Evolutionary conservation across 257 asterid species (phyloP), one percentile per base, ranked within the genome.

Genomic region (Osmanthus fragrans): DNA sequence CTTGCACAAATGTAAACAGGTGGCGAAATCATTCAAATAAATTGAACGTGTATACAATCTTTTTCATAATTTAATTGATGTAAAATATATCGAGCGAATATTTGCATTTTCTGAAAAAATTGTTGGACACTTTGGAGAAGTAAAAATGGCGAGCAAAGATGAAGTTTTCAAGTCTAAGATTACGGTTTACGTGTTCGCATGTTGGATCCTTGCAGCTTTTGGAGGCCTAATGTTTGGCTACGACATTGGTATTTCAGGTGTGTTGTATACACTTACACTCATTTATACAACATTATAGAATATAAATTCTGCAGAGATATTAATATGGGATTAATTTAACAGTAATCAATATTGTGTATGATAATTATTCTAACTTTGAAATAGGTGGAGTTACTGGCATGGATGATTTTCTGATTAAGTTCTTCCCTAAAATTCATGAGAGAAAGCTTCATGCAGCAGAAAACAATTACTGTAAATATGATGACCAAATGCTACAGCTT

Each of bases 211-310:
- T 47, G 97, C 97, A 1, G 96, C 97, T 78, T 85, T 90, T 70
- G 97, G 97, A 18, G 97, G 97, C 2, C 92, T 92, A 33, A 92
- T 92, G 97, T 92, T 92, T 21, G 97, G 97, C 16, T 92, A 92
- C n/a, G 97, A 92, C 18, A 76, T 92, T 4, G 97, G 97, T 18
- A 85, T 91, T 72, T 92, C 97, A 7, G 97, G 97, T 89, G 4
- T 13, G 51, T 42, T 42, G 49, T 40, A 40, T 37, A 7, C 0
- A 37, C 40, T 0, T 7, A 34, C 39, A 0, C 39, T 34, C 39
- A 37, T 37, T 7, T 37, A 37, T 37, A 37, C 42, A 37, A 37
- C 42, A 37, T 37, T 37, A 8, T 37, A 7, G 42, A 37, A 37
- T 37, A 37, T 37, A 37, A 37, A 37, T 40, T 40, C 15, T 12